Evolutionary conservation across 2,329 filamentous ascomycete genomes (phyloP), one percentile per base, ranked within the genome.

Genomic region (Pyrenochaeta sp.): DNA sequence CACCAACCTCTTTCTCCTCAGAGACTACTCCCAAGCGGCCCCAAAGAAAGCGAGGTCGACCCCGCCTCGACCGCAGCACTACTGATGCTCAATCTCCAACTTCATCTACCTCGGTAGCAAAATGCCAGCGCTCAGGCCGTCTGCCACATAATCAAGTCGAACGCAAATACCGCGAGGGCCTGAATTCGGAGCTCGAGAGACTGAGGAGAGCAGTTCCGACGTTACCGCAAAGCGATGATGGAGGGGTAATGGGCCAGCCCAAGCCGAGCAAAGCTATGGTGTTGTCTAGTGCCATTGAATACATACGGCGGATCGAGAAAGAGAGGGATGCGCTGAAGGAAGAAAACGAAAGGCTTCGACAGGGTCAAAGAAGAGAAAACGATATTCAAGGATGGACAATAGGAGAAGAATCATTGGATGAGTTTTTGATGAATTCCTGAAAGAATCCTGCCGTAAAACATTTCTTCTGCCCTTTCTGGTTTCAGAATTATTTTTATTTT

Each of bases 61-160:
- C 71, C 44, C 60, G 66, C 32, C 60, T 75, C 43, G 63, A 72
- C 41, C 66, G 65, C 50, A 63, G 47, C 49, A 35, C 35, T 14
- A 57, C 57, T 39, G 57, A 60, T 20, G 50, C 46, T 15, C 54
- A 55, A 35, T 54, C 61, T n/a, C 36, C 21, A 18, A 53, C 58
- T 5, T 64, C 69, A 12, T 39, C 60, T 53, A 52, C 56, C 10
- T 58, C 56, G 10, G 47, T 53, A 14, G 44, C 51, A 11, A 67
- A 68, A 41, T 53, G 50, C 41, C 60, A 54, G 23, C 58, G 60
- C 49, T 56, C 63, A 15, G 57, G 45, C 33, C 68, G 67, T 18
- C 60, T 67, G n/a, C 73, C 73, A 11, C 72, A 75, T 60, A 75
- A 75, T 45, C 71, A 75, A 48, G 69, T 74, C 39, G 71, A 67